These are phyloP conservation scores for Sordariomycetes sp. DNA, from an alignment of 2,329 filamentous ascomycete genomes.

Conservation along the genomic window DNA sequence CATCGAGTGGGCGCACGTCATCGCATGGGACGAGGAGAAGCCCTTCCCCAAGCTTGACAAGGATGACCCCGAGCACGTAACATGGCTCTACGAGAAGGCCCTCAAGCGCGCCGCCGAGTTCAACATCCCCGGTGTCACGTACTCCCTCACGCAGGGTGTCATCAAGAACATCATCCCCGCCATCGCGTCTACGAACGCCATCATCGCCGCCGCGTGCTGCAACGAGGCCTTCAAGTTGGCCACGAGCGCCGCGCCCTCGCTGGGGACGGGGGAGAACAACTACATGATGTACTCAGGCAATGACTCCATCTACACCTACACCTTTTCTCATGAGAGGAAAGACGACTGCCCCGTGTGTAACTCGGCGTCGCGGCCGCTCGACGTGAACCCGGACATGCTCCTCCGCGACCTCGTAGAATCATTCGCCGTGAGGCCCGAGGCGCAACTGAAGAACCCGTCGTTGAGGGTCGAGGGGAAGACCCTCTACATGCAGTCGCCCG, in stretches of 20 bases:
- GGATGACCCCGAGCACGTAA: slow-evolving; percentile 92
- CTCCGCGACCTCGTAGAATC: slow-evolving; percentile 77
- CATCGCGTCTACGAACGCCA: slow-evolving; percentile 94
- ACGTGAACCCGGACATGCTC: slow-evolving; percentile 57
- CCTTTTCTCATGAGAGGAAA: slow-evolving; percentile 89
- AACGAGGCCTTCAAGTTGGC: slow-evolving; percentile 95
- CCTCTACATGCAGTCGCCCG: slow-evolving; percentile 79
- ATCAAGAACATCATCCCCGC: slow-evolving; percentile 99
- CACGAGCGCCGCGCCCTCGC: slow-evolving; percentile 65
- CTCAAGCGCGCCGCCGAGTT: slow-evolving; percentile 73
- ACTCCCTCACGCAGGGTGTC: slow-evolving; percentile 89
- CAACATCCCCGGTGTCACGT: slow-evolving; percentile 84
- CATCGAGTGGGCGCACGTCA: slow-evolving; percentile 97
- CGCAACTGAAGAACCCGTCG: slow-evolving; percentile 88
- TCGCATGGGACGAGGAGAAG: slow-evolving; percentile 84
- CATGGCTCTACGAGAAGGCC: slow-evolving; percentile 88
- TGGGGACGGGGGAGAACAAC: slow-evolving; percentile 61
- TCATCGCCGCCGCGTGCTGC: slow-evolving; percentile 89
- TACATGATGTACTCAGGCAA: slow-evolving; percentile 99
- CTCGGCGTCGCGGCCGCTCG: slow-evolving; percentile 62
- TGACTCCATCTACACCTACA: slow-evolving; percentile 92
- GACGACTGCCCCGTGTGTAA: slow-evolving; percentile 92
- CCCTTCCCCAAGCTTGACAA: slow-evolving; percentile 81
- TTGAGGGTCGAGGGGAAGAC: slow-evolving; percentile 68
- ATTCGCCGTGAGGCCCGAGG: slow-evolving; percentile 69